A percentile compares a stretch with the other conserved stretches of the same genome.
Conservation (phyloP, 2,329 filamentous ascomycete species). For the Penicillium thymicola region DNA sequence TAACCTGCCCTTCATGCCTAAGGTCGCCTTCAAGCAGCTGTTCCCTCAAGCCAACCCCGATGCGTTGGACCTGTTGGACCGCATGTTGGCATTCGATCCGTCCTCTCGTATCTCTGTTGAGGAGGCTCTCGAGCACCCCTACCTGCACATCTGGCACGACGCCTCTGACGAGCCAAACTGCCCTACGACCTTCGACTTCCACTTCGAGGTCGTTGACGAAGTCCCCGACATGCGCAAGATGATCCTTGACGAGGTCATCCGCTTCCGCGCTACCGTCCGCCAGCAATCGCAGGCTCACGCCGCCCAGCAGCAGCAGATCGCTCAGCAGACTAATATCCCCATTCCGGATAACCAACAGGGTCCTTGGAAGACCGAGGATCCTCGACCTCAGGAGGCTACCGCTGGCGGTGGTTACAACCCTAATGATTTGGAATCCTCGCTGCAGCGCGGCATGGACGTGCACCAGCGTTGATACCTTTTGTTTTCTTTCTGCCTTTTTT, state of each 20-base stretch:
- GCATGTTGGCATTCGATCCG: constrained; percentile 96
- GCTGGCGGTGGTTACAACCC: constrained; percentile 39
- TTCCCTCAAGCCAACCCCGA: constrained; percentile 96
- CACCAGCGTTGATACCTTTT: constrained; percentile 21
- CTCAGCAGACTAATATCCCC: constrained; percentile 52
- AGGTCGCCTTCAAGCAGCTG: constrained; percentile 80
- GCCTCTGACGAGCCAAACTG: constrained; percentile 92
- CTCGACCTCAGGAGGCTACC: constrained; percentile 57
- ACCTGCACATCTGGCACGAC: constrained; percentile 98
- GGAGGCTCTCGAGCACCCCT: constrained; percentile 91
- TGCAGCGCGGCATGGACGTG: constrained; percentile 58
- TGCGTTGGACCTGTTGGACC: constrained; percentile 89
- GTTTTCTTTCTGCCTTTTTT: not conserved
- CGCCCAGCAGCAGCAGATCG: constrained; percentile 40
- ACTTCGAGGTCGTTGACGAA: constrained; percentile 96
- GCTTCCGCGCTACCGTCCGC: constrained; percentile 68
- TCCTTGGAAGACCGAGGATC: constrained; percentile 56
- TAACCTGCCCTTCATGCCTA: constrained; percentile 91
- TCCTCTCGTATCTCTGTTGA: constrained; percentile 91
- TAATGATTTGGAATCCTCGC: constrained; percentile 49
- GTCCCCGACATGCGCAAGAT: constrained; percentile 93
- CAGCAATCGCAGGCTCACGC: constrained; percentile 47
- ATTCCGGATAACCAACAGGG: constrained; percentile 61
- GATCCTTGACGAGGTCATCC: constrained; percentile 91
- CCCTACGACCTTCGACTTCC: constrained; percentile 94